Percentiles rank a stretch among this genome's conserved stretches.
phyloP scores from a whole-genome alignment of 2,329 filamentous ascomycete species.

The Orbilia ellipsospora region DNA sequence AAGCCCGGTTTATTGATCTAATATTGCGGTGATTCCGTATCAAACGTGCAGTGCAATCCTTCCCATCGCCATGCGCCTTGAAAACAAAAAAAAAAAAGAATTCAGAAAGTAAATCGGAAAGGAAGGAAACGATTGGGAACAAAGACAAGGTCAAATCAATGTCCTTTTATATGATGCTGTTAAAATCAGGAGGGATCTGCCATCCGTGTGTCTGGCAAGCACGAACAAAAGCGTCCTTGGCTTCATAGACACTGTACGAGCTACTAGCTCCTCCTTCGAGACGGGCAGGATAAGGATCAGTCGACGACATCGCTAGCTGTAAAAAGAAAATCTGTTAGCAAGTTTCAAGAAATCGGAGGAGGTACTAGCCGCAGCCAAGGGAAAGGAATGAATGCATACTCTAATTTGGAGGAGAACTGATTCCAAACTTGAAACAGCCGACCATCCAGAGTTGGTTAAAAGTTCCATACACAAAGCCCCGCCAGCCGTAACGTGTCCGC shows the following conservation, averaged over 20 bases:
- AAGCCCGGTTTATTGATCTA: background rate
- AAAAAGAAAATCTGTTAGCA: background rate
- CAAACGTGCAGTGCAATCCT: slow-evolving; percentile 2
- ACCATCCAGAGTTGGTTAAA: slow-evolving; percentile 86
- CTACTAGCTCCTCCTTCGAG: slow-evolving; percentile 32
- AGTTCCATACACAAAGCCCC: slow-evolving; percentile 80
- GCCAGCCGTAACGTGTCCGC: slow-evolving; percentile 85
- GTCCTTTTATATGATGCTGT: slow-evolving; percentile 32
- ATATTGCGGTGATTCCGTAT: slow-evolving; percentile 7
- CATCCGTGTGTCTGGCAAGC: slow-evolving; percentile 79
- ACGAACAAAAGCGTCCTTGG: slow-evolving; percentile 77
- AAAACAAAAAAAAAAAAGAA: slow-evolving; percentile 1
- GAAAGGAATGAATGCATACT: slow-evolving; percentile 13
- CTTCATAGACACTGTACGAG: slow-evolving; percentile 75
- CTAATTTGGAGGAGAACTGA: slow-evolving; percentile 79
- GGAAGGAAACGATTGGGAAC: background rate
- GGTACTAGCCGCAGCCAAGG: too few species aligned
- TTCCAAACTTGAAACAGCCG: slow-evolving; percentile 77
- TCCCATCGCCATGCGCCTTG: slow-evolving; percentile 12
- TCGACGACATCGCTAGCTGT: slow-evolving; percentile 70
- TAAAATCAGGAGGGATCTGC: slow-evolving; percentile 74
- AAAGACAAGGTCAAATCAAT: too few species aligned
- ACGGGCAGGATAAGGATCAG: slow-evolving; percentile 45
- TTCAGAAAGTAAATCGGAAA: background rate
- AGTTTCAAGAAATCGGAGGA: background rate